Evolutionary conservation across 768 basidiomycete genomes (phyloP), one percentile per base, ranked within the genome.

Genomic region (Mycena alexandri): DNA sequence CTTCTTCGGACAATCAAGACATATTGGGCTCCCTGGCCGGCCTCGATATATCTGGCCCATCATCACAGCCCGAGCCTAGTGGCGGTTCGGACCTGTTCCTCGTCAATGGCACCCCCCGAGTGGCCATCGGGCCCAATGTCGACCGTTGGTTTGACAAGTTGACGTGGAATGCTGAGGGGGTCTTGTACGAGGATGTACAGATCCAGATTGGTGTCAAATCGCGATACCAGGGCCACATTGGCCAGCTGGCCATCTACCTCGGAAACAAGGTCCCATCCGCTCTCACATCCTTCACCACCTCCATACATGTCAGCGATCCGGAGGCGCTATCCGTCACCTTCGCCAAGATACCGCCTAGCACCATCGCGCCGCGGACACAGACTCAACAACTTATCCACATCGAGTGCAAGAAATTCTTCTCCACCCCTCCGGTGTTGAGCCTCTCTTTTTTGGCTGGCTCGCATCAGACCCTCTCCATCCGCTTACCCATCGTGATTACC

Each of bases 161-260:
- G 34, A 90, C 86, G 1, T 95, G 90, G 78, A 84, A 80, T 33
- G 77, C 86, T 17, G 98, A 99, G 68, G 98, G 98, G 50, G 89
- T 99, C 38, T 85, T 99, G 14, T 99, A 94, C 79, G 98, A 99
- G 79, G 97, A 99, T 72, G 88, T 93, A 11, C 94, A 97, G 79
- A 88, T 99, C 48, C 97, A 99, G 76, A 89, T 99, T 58, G 98
- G 98, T 38, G 79, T 99, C 82, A 99, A 99, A 82, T 95, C 96
- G 34, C 92, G 96, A 74, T 99, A 93, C 78, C 97, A 99, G 77
- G 93, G 94, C 17, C 93, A 97, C 74, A 87, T 96, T 43, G 98
- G 97, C 17, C 95, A 98, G 73, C 75, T 99, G 53, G 96, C 96
- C 25, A 83, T 99, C 42, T 99, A 98, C 81, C 86, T 99, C 68